A percentile compares a stretch with the other conserved stretches of the same genome.
Conservation (phyloP, 1,139 yeast genomes). For the Sugiyamaella pinicola region DNA sequence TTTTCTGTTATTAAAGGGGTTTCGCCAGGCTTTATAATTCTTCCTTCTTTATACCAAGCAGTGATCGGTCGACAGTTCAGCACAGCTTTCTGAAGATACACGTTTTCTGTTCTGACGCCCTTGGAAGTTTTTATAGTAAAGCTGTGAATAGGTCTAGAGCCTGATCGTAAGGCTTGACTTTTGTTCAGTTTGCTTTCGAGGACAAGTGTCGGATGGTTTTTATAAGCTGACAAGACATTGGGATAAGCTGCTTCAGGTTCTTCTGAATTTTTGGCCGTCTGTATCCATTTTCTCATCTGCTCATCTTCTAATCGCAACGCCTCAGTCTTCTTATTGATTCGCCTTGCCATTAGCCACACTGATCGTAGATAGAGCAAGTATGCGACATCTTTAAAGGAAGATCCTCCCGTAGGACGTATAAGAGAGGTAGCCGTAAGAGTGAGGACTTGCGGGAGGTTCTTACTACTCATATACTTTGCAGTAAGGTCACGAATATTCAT, state of each 20-base stretch:
- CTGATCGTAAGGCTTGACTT: slow-evolving; percentile 63
- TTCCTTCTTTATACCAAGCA: slow-evolving; percentile 75
- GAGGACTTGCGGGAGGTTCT: slow-evolving; percentile 41
- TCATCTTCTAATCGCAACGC: slow-evolving; percentile 46
- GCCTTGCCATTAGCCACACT: slow-evolving; percentile 9
- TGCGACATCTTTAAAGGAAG: slow-evolving; percentile 48
- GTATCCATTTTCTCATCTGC: slow-evolving; percentile 53
- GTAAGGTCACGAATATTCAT: slow-evolving; percentile 73
- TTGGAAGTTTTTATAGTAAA: slow-evolving; percentile 43
- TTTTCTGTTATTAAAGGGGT: slow-evolving; percentile 52
- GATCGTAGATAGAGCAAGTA: slow-evolving; percentile 48
- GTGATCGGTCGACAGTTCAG: slow-evolving; percentile 59
- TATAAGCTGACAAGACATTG: slow-evolving; percentile 66
- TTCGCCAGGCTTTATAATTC: slow-evolving; percentile 64
- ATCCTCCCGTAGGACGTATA: slow-evolving; percentile 2
- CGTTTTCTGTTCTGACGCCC: slow-evolving; percentile 53
- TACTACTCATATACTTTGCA: slow-evolving; percentile 67
- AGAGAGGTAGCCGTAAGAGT: slow-evolving; percentile 4
- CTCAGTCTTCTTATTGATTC: slow-evolving; percentile 33
- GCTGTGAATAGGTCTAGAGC: slow-evolving; percentile 21
- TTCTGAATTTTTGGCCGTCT: slow-evolving; percentile 61
- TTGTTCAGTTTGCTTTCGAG: slow-evolving; percentile 63
- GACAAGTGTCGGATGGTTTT: slow-evolving; percentile 71
- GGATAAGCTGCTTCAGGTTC: slow-evolving; percentile 68
- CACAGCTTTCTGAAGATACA: slow-evolving; percentile 61